Base-by-base conservation (phyloP, 2,329 filamentous ascomycete genomes). In the Fusarium hostae region DNA sequence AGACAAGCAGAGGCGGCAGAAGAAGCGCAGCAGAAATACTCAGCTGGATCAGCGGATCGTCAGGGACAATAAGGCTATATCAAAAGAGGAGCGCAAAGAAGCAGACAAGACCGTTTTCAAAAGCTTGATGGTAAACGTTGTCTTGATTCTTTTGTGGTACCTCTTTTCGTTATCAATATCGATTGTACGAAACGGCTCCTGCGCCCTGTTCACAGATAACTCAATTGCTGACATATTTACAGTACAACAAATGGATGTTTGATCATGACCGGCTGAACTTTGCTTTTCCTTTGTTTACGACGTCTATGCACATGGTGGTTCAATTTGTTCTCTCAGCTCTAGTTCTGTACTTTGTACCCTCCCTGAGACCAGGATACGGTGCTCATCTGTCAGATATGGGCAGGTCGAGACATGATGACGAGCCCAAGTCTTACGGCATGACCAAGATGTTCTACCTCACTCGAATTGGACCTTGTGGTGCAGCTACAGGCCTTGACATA, bases 231-330 rank as follows among this genome's bases (percentile, higher is more conserved):
- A 78, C 76, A 47, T 51, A 26, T 20, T 43, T 18, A 32, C 72
- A 96, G 92, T 99, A 98, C 86, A 99, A 99, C 87, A 98, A 98
- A 84, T 98, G 96, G 96, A 98, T 99, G 95, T 98, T 99, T 83
- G 93, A 93, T 77, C 88, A 91, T 68, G 88, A 92, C 74, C 90
- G 92, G 73, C 89, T 97, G 75, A 92, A 98, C 82, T 99, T 99
- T 80, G 91, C 93, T 56, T 98, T 96, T 78, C 96, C 96, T 41
- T 88, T 99, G 54, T 98, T 98, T 82, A 97, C 95, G 15, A 99
- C 96, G 6, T 93, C 94, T 71, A 86, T 96, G 80, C 96, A 99
- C 84, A 98, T 98, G 95, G 84, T 95, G 26, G 94, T 99, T 54
- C 96, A 99, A 80, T 98, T 98, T 82, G 82, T 86, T 20, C 89